phyloP scores from a whole-genome alignment of 1,284 basidiomycete species.

The Blastosporella zonata region DNA sequence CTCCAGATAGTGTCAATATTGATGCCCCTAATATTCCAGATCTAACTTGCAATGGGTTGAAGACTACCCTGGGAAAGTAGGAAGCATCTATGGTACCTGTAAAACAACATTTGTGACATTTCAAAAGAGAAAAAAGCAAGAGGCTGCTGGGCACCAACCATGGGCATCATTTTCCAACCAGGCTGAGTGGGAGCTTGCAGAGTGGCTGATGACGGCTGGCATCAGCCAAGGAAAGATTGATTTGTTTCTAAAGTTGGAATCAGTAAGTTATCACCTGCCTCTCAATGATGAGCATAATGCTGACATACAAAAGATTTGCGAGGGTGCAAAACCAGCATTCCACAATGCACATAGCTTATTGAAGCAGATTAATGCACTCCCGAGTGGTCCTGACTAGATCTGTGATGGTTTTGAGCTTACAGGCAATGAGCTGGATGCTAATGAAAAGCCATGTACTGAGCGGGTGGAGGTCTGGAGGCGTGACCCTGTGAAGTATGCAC shows the following conservation, averaged over 20 bases:
- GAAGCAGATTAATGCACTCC: constrained; percentile 11
- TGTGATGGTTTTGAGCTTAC: constrained; percentile 5
- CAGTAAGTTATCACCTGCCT: neutral
- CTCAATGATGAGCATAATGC: no score
- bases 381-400: constrained; percentile 11
- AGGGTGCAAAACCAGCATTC: constrained; percentile 8
- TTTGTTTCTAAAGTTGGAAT: constrained; percentile 3
- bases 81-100: constrained; percentile 5
- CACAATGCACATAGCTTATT: constrained; percentile 11
- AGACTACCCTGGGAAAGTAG: constrained; percentile 2
- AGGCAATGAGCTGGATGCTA: neutral
- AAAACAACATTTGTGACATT: neutral
- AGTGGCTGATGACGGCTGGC: constrained; percentile 7
- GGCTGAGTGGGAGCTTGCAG: constrained; percentile 8
- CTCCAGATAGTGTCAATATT: neutral
- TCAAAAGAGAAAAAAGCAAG: neutral
- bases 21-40: no score
- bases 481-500: constrained; percentile 6
- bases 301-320: constrained; percentile 6
- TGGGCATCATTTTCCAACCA: constrained; percentile 3
- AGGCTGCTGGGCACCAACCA: neutral
- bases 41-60: constrained; percentile 1
- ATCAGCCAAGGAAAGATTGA: constrained; percentile 10
- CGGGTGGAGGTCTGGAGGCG: constrained; percentile 2
- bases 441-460: neutral